A percentile compares a stretch with the other conserved stretches of the same genome.
Conservation (phyloP, 352 stramenopile genomes). For the Pythium aphanidermatum region DNA sequence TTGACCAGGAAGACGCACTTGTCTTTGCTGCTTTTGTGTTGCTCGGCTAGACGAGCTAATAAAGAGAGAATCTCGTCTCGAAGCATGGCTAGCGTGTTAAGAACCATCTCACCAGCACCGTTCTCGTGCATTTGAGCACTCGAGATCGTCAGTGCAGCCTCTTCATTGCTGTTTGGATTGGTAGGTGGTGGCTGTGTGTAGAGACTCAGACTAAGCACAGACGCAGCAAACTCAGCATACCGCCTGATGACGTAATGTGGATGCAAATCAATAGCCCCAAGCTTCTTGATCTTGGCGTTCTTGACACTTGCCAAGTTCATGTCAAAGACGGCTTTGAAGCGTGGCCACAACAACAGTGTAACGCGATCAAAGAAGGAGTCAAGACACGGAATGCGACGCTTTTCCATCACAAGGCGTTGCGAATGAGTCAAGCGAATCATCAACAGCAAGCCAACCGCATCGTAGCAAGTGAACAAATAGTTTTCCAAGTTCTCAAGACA, state of each 20-base stretch:
- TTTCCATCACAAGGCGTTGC: constrained; percentile 79
- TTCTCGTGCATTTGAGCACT: constrained; percentile 79
- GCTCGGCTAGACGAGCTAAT: constrained; percentile 83
- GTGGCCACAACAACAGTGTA: constrained; percentile 94
- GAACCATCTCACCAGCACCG: constrained; percentile 90
- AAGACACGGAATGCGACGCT: constrained; percentile 84
- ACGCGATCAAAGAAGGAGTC: constrained; percentile 97
- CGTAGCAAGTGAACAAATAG: constrained; percentile 96
- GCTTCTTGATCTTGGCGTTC: constrained; percentile 82
- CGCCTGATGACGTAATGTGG: constrained; percentile 95
- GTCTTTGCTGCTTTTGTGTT: constrained; percentile 92
- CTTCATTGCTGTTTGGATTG: constrained; percentile 18
- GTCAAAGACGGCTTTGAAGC: constrained; percentile 97
- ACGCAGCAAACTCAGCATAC: constrained; percentile 97
- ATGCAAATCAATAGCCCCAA: constrained; percentile 93
- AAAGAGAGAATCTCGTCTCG: constrained; percentile 77
- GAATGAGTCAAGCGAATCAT: constrained; percentile 97
- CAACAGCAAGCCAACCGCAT: constrained; percentile 96
- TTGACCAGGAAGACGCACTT: constrained; percentile 98
- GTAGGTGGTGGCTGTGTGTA: constrained; percentile 44
- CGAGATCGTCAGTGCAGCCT: constrained; percentile 28
- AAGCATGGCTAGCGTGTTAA: constrained; percentile 87
- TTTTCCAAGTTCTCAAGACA: constrained; percentile 98
- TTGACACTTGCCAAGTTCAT: constrained; percentile 91
- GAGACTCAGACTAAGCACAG: constrained; percentile 90